These are phyloP conservation scores for Drosera spatulata DNA, from an alignment of 179 eudicot species.

Conservation along the genomic window DNA sequence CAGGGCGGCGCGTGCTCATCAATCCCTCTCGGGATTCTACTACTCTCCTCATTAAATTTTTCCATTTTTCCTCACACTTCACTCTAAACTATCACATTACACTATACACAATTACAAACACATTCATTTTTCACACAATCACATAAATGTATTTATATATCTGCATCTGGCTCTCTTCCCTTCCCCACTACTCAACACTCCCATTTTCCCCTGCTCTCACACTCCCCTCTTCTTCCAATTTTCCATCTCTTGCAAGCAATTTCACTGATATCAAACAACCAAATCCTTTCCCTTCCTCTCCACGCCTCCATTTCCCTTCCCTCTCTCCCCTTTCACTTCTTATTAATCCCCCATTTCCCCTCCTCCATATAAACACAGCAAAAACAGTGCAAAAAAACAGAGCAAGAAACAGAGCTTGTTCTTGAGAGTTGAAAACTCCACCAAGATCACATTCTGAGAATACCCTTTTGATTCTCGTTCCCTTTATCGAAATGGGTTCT, in stretches of 20 bases:
- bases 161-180: too few species aligned
- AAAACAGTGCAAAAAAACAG: not conserved
- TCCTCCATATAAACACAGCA: constrained; percentile 11
- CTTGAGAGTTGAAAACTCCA: not conserved
- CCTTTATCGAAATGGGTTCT: constrained; percentile 25
- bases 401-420: not conserved
- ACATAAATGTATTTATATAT: too few species aligned
- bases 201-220: too few species aligned
- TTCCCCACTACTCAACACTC: too few species aligned
- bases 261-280: constrained; percentile 26
- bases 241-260: not conserved
- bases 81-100: too few species aligned
- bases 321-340: constrained; percentile 5
- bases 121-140: too few species aligned
- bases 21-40: too few species aligned
- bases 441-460: not conserved
- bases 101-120: too few species aligned
- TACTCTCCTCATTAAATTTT: too few species aligned
- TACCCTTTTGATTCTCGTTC: not conserved
- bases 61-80: too few species aligned
- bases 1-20: too few species aligned
- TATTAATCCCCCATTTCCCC: constrained; percentile 2
- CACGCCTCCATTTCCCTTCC: constrained; percentile 35
- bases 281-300: constrained; percentile 37
- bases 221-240: too few species aligned